Evolutionary conservation across 2,329 filamentous ascomycete species (phyloP).

Genomic region (Aspergillus sp.): DNA sequence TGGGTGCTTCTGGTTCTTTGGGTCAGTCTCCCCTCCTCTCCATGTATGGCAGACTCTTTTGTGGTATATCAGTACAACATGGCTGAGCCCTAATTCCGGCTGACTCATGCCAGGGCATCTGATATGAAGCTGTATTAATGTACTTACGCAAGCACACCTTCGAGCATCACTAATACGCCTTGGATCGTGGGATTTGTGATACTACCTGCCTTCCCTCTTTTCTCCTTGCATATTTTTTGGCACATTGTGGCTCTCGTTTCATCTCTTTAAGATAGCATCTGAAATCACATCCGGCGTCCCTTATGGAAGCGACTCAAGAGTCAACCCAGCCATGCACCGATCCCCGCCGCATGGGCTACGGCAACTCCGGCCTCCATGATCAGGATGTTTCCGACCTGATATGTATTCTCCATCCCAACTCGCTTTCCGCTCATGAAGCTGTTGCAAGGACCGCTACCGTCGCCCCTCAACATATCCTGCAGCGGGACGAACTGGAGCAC

Average conservation of each 20-base stretch:
- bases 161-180: constrained; percentile 16
- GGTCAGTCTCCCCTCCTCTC: neutral
- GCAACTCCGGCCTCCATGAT: constrained; percentile 73
- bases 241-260: constrained; percentile 2
- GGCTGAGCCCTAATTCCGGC: too few species aligned
- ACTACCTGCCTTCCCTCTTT: constrained; percentile 1
- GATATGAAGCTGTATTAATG: constrained; percentile 15
- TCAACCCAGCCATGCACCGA: constrained; percentile 75
- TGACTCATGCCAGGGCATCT: constrained; percentile 8
- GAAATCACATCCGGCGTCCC: constrained; percentile 3
- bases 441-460: constrained; percentile 48
- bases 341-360: constrained; percentile 66
- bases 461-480: constrained; percentile 53
- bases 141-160: constrained; percentile 14
- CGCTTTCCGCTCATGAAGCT: constrained; percentile 61
- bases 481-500: constrained; percentile 37
- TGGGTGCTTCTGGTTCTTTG: neutral
- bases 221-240: constrained; percentile 6
- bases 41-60: too few species aligned
- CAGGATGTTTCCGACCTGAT: constrained; percentile 81
- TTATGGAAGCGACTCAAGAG: constrained; percentile 44
- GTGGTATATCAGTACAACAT: too few species aligned
- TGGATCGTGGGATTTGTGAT: constrained; percentile 6
- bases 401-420: constrained; percentile 75
- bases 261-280: neutral